phyloP scores from a whole-genome alignment of 805 yeast species.

The Dipodascus geniculatus region DNA sequence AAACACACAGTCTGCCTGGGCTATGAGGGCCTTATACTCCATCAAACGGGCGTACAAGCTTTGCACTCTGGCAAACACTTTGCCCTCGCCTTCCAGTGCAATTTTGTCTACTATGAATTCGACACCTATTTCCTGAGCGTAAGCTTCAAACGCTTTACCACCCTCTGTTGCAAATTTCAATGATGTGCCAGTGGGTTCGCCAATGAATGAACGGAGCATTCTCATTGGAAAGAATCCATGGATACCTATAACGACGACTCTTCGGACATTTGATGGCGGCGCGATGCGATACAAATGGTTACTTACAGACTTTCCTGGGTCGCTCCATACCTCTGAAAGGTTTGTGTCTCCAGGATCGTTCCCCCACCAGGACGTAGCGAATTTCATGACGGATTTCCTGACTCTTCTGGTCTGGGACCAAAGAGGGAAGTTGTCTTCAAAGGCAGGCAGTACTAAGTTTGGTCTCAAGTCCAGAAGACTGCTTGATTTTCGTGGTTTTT shows the following conservation, averaged over 20 bases:
- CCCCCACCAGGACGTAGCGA: background rate
- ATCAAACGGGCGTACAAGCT: constrained; percentile 61
- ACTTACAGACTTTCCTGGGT: background rate
- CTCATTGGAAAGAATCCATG: constrained; percentile 94
- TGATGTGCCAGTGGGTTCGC: constrained; percentile 96
- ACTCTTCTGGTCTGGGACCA: constrained; percentile 7
- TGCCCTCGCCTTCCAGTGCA: constrained; percentile 91
- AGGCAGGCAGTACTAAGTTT: constrained; percentile 9
- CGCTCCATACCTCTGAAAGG: constrained; percentile 1
- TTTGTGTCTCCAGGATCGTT: constrained; percentile 2
- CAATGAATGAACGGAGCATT: constrained; percentile 74
- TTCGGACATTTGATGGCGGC: constrained; percentile 26
- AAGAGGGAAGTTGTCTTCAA: constrained; percentile 9
- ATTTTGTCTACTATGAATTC: constrained; percentile 65
- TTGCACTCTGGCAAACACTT: constrained; percentile 73
- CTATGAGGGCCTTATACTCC: constrained; percentile 49
- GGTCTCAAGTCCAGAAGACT: background rate
- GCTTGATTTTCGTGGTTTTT: background rate
- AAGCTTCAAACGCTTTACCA: constrained; percentile 59
- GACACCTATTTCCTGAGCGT: constrained; percentile 37
- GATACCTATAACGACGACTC: constrained; percentile 77
- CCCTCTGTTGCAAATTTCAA: constrained; percentile 84
- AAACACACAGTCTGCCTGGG: constrained; percentile 68
- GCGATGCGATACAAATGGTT: constrained; percentile 21
- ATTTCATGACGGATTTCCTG: constrained; percentile 1